Conservation (phyloP, 2,329 filamentous ascomycete species). For the Colletotrichum caudatum region DNA sequence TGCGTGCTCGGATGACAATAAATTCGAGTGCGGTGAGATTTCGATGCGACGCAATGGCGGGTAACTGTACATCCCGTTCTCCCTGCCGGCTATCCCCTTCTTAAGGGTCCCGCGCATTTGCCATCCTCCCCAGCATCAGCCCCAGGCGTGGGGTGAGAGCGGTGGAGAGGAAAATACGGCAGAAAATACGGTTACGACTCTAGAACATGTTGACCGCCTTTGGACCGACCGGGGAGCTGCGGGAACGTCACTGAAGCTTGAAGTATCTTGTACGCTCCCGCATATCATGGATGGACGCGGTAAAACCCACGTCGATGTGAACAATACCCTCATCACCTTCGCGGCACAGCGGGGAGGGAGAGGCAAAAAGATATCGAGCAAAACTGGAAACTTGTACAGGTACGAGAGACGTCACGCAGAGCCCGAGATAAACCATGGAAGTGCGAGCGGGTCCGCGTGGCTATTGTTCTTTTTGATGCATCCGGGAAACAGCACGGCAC, state of each 20-base stretch:
- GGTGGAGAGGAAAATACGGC: constrained; percentile 35
- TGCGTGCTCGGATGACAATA: neutral
- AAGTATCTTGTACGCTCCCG: constrained; percentile 25
- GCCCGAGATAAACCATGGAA: constrained; percentile 18
- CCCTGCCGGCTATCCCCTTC: constrained; percentile 19
- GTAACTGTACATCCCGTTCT: constrained; percentile 33
- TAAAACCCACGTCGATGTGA: constrained; percentile 13
- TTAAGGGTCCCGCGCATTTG: constrained; percentile 38
- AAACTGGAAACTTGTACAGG: neutral
- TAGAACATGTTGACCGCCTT: constrained; percentile 27
- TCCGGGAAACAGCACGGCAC: constrained; percentile 34
- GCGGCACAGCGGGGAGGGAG: neutral
- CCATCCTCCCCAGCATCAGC: constrained; percentile 38
- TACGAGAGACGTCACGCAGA: constrained; percentile 5
- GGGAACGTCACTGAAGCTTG: constrained; percentile 23
- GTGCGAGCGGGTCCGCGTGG: neutral
- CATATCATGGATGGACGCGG: constrained; percentile 11
- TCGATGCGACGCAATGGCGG: constrained; percentile 2
- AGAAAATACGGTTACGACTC: constrained; percentile 33
- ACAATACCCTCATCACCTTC: neutral
- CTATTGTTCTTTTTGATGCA: constrained; percentile 26
- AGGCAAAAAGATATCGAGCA: neutral
- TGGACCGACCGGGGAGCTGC: constrained; percentile 27
- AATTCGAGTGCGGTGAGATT: constrained; percentile 5
- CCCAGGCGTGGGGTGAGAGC: constrained; percentile 41